A percentile compares a stretch with the other conserved stretches of the same genome.
phyloP scores from a whole-genome alignment of 2,329 filamentous ascomycete species.

The Xylariales sp. region DNA sequence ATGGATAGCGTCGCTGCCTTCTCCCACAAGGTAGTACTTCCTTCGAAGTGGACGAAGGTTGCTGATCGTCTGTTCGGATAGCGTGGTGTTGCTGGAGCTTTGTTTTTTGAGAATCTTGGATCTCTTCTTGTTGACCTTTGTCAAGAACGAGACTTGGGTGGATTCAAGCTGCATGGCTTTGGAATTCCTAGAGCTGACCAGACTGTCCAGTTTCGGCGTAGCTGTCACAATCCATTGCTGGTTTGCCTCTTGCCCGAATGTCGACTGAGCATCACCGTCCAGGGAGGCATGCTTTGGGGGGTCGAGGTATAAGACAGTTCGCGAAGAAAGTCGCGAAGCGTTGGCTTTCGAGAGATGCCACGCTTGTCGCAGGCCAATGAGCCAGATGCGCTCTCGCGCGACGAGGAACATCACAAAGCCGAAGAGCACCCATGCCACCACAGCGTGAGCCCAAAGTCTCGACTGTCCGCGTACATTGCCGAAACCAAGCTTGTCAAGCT shows the following conservation, averaged over 20 bases:
- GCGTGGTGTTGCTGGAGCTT: constrained; percentile 7
- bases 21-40: constrained; percentile 1
- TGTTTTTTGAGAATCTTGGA: constrained; percentile 37
- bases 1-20: constrained; percentile 4
- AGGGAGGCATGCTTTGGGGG: constrained; percentile 75
- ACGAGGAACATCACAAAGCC: constrained; percentile 86
- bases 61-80: constrained; percentile 18
- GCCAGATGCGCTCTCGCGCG: constrained; percentile 85
- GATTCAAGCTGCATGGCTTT: constrained; percentile 74
- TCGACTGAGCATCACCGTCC: constrained; percentile 64
- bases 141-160: constrained; percentile 78
- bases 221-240: constrained; percentile 81
- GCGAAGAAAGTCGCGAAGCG: constrained; percentile 77
- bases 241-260: constrained; percentile 75
- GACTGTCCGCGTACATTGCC: constrained; percentile 52
- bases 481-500: constrained; percentile 62
- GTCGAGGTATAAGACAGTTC: constrained; percentile 88
- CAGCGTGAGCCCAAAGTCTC: constrained; percentile 74
- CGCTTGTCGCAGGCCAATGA: constrained; percentile 89
- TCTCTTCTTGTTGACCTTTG: constrained; percentile 61
- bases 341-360: constrained; percentile 85
- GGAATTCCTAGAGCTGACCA: constrained; percentile 72
- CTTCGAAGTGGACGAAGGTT: constrained; percentile 1
- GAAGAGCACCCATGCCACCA: constrained; percentile 79
- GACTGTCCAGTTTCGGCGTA: constrained; percentile 66